Percentiles rank a stretch among this genome's conserved stretches.
These are phyloP conservation scores for Musa beccarii DNA, from an alignment of 176 grass and related monocot species.

Conservation along the genomic window DNA sequence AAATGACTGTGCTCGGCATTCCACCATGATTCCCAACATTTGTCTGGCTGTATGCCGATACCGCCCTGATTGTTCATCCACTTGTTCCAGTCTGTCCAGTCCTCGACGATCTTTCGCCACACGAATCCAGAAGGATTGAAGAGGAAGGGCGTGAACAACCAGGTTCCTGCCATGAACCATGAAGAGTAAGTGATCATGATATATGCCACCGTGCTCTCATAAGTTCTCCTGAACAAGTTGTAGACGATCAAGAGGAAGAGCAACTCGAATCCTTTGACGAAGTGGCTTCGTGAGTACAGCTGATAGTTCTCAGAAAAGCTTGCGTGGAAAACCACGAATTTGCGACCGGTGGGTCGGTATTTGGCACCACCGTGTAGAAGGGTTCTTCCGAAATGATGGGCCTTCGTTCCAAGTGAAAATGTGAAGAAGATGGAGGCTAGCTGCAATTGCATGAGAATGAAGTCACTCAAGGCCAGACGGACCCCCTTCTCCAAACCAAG, in stretches of 20 bases:
- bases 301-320: conserved; percentile 92
- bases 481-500: conserved; percentile 87
- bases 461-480: conserved; percentile 60
- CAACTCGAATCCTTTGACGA: conserved; percentile 94
- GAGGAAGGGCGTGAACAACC: conserved; percentile 85
- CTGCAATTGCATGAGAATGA: conserved; percentile 95
- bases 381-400: conserved; percentile 82
- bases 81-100: conserved; percentile 77
- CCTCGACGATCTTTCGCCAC: conserved; percentile 88
- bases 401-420: conserved; percentile 94
- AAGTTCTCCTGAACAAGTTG: conserved; percentile 68
- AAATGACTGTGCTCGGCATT: conserved; percentile 82
- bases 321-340: conserved; percentile 91
- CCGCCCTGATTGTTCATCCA: conserved; percentile 94
- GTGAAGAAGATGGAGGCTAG: conserved; percentile 93
- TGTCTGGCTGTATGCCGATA: conserved; percentile 74
- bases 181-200: conserved; percentile 85
- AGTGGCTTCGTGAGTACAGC: conserved; percentile 84
- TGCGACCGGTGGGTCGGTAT: conserved; percentile 70
- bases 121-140: conserved; percentile 89
- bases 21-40: conserved; percentile 99
- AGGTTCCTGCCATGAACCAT: conserved; percentile 90
- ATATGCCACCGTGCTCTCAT: conserved; percentile 51
- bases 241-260: conserved; percentile 72
- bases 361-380: conserved; percentile 92